phyloP scores from a whole-genome alignment of 202 grass and related monocot species.

The Musa balbisiana region DNA sequence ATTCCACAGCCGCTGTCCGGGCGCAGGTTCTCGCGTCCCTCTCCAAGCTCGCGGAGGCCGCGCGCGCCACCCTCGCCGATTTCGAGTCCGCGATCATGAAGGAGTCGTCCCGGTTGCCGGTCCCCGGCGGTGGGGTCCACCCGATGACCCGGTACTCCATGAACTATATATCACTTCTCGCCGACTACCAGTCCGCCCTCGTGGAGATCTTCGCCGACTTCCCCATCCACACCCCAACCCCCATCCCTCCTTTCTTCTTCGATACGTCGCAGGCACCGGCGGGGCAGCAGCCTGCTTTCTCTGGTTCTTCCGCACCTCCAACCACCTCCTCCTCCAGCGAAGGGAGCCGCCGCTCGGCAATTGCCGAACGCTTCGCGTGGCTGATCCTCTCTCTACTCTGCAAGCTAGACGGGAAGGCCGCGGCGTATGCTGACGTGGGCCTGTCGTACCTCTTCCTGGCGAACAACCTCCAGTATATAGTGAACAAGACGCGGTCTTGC shows the following conservation, averaged over 20 bases:
- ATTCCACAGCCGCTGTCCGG: background rate
- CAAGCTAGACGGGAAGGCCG: slow-evolving; percentile 58
- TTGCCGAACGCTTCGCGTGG: slow-evolving; percentile 29
- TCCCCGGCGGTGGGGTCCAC: slow-evolving; percentile 43
- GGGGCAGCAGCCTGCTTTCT: background rate
- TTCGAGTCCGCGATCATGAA: slow-evolving; percentile 42
- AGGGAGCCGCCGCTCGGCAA: background rate
- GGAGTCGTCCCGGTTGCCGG: slow-evolving; percentile 23
- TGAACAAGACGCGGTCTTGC: slow-evolving; percentile 35
- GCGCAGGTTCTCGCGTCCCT: background rate
- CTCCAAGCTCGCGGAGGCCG: background rate
- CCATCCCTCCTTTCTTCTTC: background rate
- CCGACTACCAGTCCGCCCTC: slow-evolving; percentile 47
- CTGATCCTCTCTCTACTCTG: slow-evolving; percentile 32
- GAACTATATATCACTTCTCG: slow-evolving; percentile 69
- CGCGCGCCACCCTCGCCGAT: background rate
- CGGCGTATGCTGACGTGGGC: slow-evolving; percentile 27
- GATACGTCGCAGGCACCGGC: background rate
- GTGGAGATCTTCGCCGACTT: slow-evolving; percentile 26
- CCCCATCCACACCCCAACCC: background rate
- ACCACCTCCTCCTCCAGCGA: background rate
- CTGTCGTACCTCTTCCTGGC: slow-evolving; percentile 57
- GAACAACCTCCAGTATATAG: slow-evolving; percentile 57
- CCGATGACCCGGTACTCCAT: slow-evolving; percentile 61
- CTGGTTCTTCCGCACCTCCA: background rate